Percentiles rank a stretch among this genome's conserved stretches.
Conservation (phyloP, 2,329 filamentous ascomycete species). For the Colletotrichum gloeosporioides region DNA sequence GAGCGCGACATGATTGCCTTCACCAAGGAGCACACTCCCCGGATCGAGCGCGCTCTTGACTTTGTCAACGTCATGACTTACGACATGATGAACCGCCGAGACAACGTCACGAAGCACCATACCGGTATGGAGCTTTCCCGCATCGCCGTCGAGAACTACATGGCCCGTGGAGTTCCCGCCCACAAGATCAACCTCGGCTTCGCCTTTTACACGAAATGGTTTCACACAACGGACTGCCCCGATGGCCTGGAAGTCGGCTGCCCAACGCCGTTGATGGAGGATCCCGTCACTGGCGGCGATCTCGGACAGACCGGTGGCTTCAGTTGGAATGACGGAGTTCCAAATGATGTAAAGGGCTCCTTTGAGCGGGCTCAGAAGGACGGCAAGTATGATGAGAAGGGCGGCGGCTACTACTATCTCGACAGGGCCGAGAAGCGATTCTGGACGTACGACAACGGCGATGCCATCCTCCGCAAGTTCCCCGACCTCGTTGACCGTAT, state of each 20-base stretch:
- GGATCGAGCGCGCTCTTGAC: slow-evolving; percentile 65
- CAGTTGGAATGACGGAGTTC: slow-evolving; percentile 63
- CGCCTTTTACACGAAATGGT: slow-evolving; percentile 73
- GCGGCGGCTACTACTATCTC: slow-evolving; percentile 73
- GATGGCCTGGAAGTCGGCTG: slow-evolving; percentile 55
- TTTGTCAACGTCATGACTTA: slow-evolving; percentile 75
- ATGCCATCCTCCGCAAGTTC: slow-evolving; percentile 67
- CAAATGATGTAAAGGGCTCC: slow-evolving; percentile 57
- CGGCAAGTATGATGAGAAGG: slow-evolving; percentile 60
- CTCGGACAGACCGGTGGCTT: slow-evolving; percentile 63
- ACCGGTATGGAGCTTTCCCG: slow-evolving; percentile 63
- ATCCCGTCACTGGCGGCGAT: slow-evolving; percentile 61
- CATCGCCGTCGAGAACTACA: slow-evolving; percentile 62
- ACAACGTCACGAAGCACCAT: slow-evolving; percentile 68
- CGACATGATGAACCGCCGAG: slow-evolving; percentile 73
- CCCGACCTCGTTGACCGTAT: slow-evolving; percentile 59
- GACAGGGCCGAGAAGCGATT: slow-evolving; percentile 64
- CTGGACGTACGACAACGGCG: slow-evolving; percentile 76
- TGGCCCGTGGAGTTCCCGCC: slow-evolving; percentile 56
- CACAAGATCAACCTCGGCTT: slow-evolving; percentile 66
- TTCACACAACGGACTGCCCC: slow-evolving; percentile 51
- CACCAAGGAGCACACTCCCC: slow-evolving; percentile 60
- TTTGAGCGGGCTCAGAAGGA: slow-evolving; percentile 60
- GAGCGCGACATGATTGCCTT: slow-evolving; percentile 72
- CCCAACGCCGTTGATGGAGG: slow-evolving; percentile 61